Evolutionary conservation across 2,329 filamentous ascomycete genomes (phyloP).

Genomic region (Paraconiothyrium sp.): DNA sequence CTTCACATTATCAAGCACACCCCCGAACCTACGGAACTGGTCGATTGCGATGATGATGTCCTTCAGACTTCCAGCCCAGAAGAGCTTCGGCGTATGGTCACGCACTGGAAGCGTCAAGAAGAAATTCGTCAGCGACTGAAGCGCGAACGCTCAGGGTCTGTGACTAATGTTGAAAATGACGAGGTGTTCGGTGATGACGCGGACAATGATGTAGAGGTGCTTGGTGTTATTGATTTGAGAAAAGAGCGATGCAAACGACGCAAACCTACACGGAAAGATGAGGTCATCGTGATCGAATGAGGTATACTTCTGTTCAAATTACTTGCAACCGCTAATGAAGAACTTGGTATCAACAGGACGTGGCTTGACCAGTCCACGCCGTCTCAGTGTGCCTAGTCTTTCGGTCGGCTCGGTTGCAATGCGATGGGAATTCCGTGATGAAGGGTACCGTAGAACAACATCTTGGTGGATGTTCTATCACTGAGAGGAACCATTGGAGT

Average conservation of each 20-base stretch:
- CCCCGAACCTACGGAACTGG: slow-evolving; percentile 28
- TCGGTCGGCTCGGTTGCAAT: no score
- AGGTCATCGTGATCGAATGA: slow-evolving; percentile 12
- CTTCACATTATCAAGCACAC: slow-evolving; percentile 38
- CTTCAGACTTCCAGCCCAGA: neutral
- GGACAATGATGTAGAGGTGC: neutral
- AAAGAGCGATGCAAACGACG: neutral
- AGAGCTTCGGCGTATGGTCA: slow-evolving; percentile 1
- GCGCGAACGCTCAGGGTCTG: slow-evolving; percentile 9
- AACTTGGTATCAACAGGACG: no score
- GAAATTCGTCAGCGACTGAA: neutral
- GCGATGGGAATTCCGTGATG: no score
- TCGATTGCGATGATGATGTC: slow-evolving; percentile 13
- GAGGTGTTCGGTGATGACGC: neutral
- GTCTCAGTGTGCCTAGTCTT: no score
- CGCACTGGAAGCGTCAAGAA: slow-evolving; percentile 7
- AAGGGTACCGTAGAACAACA: no score
- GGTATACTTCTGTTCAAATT: no score
- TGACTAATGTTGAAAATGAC: slow-evolving; percentile 3
- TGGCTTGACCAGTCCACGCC: no score
- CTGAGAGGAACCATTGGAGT: no score
- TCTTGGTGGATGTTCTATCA: no score
- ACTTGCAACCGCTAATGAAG: no score
- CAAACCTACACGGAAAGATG: neutral
- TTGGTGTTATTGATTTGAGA: neutral